phyloP scores from a whole-genome alignment of 169 alveolate species.

The Amoebophrya sp. region DNA sequence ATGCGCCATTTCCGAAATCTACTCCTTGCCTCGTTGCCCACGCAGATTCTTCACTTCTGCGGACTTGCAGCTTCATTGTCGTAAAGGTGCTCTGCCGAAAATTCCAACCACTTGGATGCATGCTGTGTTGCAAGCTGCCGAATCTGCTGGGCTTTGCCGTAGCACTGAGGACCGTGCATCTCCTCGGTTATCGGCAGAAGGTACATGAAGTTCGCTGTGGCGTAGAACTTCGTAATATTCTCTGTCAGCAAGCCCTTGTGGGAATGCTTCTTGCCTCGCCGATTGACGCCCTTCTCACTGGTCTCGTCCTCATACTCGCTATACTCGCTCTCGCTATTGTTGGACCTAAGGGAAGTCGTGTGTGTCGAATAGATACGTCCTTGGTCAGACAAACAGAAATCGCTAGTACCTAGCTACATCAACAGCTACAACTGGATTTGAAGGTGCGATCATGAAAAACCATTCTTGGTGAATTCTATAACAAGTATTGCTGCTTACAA shows the following conservation, averaged over 20 bases:
- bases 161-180: neutral
- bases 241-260: neutral
- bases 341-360: too few species aligned
- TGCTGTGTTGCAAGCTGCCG: neutral
- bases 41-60: too few species aligned
- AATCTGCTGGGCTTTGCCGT: neutral
- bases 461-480: too few species aligned
- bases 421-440: too few species aligned
- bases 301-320: neutral
- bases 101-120: neutral
- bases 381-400: too few species aligned
- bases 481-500: too few species aligned
- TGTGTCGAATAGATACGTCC: too few species aligned
- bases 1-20: neutral
- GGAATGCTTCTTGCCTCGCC: neutral
- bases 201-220: neutral
- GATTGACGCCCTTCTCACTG: neutral
- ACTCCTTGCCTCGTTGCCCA: neutral
- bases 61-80: too few species aligned
- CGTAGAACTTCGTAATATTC: neutral
- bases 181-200: neutral
- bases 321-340: neutral
- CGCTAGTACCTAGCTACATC: too few species aligned
- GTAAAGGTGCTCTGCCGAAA: slow-evolving; percentile 11
- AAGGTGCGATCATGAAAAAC: too few species aligned